Evolutionary conservation across 805 yeast species (phyloP), one percentile per base, ranked within the genome.

Genomic region (Scheffersomyces lignosus): DNA sequence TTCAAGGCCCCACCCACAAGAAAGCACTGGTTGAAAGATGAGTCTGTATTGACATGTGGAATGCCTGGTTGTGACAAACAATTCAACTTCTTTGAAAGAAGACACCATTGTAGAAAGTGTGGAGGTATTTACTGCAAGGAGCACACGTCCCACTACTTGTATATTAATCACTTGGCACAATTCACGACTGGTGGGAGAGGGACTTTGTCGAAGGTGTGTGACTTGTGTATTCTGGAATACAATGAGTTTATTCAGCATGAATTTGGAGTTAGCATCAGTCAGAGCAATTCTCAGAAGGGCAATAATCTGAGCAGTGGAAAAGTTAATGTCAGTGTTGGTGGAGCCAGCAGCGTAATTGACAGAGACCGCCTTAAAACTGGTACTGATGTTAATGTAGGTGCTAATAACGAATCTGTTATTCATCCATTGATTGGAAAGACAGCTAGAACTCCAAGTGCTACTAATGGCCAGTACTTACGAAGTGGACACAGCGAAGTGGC

Each of bases 81-180:
- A 13, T 90, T 91, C 64, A 82, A 89, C 25, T 81, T 81, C 49
- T 83, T 80, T 67, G 96, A 76, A 57, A 76, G 90, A 49, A 73
- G 81, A 45, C 95, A 86, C 54, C 95, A 86, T 64, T 86, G 95
- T 56, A 75, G 95, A 36, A 81, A 82, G 55, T 86, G 95, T 59
- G 95, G 95, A 25, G 87, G 84, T 27, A 77, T 86, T 15, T 86
- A 78, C 52, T 86, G 95, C 58, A 77, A 79, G 23, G 78, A 75
- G 42, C 90, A 87, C 58, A 72, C 81, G 3, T 64, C 74, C 5
- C 81, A 78, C 49, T 66, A 66, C 64, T 56, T 77, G 44, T 70
- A 80, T 62, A 67, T 78, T 53, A 67, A 80, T 54, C 65, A 73
- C 51, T 57, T 76, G 60, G 78, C 93, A 24, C 78, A 78, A 45